Conservation (phyloP, 345 rosid genomes). For the Eucalyptus pauciflora region DNA sequence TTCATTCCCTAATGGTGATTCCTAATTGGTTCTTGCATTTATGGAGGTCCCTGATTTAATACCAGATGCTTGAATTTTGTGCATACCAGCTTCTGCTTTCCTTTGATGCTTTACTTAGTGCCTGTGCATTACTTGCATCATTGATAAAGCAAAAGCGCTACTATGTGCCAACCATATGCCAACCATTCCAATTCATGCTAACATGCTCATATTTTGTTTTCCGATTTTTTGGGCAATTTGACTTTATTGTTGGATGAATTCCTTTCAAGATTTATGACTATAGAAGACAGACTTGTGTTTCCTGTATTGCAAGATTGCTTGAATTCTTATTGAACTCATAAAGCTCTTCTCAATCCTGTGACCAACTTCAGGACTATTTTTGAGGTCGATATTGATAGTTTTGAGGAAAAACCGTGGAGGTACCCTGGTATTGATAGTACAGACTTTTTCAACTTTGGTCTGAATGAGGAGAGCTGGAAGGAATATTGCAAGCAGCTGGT, state of each 20-base stretch:
- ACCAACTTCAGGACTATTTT: conserved; percentile 74
- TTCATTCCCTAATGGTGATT: neutral
- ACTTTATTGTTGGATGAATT: neutral
- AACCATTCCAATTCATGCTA: neutral
- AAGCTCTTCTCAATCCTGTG: neutral
- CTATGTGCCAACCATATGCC: neutral
- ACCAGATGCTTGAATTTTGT: neutral
- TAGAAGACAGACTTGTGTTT: neutral
- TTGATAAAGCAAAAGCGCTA: neutral
- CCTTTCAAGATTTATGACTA: neutral
- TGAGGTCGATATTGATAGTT: conserved; percentile 84
- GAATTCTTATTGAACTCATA: neutral
- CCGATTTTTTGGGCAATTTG: neutral
- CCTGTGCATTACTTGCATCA: neutral
- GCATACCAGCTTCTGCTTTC: neutral
- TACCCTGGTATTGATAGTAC: conserved; percentile 67
- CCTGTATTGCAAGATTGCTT: neutral
- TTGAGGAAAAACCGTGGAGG: conserved; percentile 99
- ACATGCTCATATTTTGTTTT: neutral
- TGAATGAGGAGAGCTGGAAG: conserved; percentile 98
- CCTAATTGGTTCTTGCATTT: neutral
- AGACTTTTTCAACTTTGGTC: conserved; percentile 90
- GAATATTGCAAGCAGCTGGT: conserved; percentile 97
- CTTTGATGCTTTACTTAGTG: neutral
- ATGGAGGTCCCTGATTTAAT: neutral